These are phyloP conservation scores for Populus trichocarpa DNA, from an alignment of 441 rosid species.

Conservation along the genomic window DNA sequence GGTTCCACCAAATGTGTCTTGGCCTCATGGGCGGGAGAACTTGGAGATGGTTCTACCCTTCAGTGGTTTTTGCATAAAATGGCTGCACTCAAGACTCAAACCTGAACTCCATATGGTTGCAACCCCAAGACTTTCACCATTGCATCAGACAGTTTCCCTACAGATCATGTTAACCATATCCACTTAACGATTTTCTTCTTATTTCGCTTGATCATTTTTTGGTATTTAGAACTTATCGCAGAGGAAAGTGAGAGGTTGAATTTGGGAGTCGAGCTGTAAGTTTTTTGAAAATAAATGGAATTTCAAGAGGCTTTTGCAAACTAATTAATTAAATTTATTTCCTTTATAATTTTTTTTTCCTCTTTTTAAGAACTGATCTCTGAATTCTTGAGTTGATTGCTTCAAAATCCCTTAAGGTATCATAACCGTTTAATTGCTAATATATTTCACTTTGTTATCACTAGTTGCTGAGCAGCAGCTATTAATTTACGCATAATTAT, in stretches of 20 bases:
- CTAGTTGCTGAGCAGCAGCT: neutral
- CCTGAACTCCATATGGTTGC: neutral
- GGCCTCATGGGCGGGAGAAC: neutral
- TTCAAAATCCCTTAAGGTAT: neutral
- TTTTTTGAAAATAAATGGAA: neutral
- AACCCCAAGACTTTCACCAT: neutral
- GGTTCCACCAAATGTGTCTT: neutral
- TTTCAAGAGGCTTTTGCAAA: neutral
- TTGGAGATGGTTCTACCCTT: neutral
- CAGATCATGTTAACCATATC: neutral
- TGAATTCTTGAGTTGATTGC: neutral
- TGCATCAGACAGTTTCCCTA: neutral
- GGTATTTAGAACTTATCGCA: neutral
- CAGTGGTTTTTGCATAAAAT: neutral
- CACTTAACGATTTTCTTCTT: neutral
- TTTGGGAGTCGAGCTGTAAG: neutral
- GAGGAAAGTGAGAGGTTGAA: neutral
- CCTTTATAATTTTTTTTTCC: neutral
- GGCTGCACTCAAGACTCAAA: neutral
- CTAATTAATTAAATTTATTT: neutral
- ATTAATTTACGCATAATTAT: slow-evolving; percentile 12
- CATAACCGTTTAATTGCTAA: neutral
- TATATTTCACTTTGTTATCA: neutral
- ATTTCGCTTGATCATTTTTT: neutral
- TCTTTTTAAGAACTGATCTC: neutral